Percentiles rank a stretch among this genome's conserved stretches.
Conservation (phyloP, 306 rosid species). For the Sindora glabra region DNA sequence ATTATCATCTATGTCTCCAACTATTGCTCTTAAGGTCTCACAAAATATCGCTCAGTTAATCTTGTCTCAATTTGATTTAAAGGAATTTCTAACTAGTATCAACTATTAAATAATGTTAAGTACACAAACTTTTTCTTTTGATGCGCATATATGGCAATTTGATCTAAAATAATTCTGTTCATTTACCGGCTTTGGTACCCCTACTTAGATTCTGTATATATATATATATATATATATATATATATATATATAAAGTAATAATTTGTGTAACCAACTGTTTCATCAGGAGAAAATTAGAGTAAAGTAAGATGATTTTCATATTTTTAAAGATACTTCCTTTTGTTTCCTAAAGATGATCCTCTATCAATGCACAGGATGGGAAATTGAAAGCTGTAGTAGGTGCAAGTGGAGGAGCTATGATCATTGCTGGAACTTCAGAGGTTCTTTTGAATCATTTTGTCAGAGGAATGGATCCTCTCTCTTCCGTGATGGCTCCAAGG, state of each 20-base stretch:
- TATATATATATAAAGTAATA: no score
- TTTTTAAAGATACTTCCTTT: neutral
- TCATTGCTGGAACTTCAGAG: constrained; percentile 60
- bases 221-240: no score
- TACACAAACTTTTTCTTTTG: no score
- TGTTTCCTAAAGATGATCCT: neutral
- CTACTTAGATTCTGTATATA: no score
- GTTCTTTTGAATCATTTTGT: constrained; percentile 75
- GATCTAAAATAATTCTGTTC: no score
- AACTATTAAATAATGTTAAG: no score
- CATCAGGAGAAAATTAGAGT: neutral
- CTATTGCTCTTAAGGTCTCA: constrained; percentile 63
- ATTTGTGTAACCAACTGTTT: neutral
- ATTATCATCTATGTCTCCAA: constrained; percentile 79
- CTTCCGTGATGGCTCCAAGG: constrained; percentile 69
- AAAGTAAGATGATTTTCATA: neutral
- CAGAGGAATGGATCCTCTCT: constrained; percentile 62
- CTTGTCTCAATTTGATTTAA: neutral
- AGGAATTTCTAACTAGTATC: no score
- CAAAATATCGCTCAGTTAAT: neutral
- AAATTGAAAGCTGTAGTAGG: constrained; percentile 65
- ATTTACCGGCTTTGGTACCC: no score
- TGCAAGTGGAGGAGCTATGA: constrained; percentile 70
- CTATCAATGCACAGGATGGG: constrained; percentile 36
- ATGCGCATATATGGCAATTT: no score